These are phyloP conservation scores for Ophiorrhiza pumila DNA, from an alignment of 257 asterid genomes.

Conservation along the genomic window DNA sequence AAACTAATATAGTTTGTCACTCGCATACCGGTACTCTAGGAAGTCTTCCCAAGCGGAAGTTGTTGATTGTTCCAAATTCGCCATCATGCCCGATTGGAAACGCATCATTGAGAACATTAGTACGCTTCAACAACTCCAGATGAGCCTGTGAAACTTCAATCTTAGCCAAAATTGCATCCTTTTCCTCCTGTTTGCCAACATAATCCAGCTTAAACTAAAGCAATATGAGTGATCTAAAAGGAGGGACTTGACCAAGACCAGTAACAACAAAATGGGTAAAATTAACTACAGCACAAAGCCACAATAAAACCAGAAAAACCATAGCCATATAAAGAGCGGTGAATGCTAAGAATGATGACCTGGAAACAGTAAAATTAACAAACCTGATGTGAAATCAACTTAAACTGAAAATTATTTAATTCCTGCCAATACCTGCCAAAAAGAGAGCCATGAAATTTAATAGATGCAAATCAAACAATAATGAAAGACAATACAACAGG, in stretches of 20 bases:
- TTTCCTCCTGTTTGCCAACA: constrained; percentile 67
- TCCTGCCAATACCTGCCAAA: constrained; percentile 88
- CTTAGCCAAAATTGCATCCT: constrained; percentile 88
- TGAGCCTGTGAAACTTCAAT: constrained; percentile 98
- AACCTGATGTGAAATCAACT: constrained; percentile 90
- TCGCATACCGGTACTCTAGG: constrained; percentile 74
- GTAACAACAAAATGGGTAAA: background rate
- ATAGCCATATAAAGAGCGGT: background rate
- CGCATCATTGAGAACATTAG: constrained; percentile 92
- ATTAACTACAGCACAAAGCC: background rate
- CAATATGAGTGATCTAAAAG: background rate
- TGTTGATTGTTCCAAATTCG: constrained; percentile 95
- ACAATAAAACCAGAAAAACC: background rate
- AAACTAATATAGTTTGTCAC: background rate
- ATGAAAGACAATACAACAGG: background rate
- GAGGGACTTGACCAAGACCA: background rate
- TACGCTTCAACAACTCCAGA: constrained; percentile 73
- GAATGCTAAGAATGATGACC: background rate
- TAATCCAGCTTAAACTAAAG: background rate
- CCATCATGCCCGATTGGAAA: constrained; percentile 94
- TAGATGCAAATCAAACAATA: background rate
- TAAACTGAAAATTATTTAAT: constrained; percentile 88
- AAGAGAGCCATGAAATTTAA: background rate
- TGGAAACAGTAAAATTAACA: constrained; percentile 20
- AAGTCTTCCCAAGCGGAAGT: constrained; percentile 98